Conservation (phyloP, 441 rosid species). For the Viola pubescens region DNA sequence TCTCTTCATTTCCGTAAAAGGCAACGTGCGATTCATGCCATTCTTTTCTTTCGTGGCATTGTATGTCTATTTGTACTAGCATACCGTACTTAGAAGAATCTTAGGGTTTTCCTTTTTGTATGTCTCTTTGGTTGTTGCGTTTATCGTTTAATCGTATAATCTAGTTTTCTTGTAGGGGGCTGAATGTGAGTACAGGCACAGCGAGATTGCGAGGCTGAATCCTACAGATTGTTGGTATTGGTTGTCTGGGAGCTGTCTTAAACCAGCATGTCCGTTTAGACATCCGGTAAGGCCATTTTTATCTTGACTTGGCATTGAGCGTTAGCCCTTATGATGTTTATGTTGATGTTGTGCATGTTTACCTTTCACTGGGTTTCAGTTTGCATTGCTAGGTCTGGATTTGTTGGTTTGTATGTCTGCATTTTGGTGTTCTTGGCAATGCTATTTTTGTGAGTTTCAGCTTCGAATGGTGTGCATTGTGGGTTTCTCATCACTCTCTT, state of each 20-base stretch:
- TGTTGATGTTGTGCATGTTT: too few species aligned
- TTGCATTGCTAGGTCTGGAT: too few species aligned
- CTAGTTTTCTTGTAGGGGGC: slow-evolving; percentile 23
- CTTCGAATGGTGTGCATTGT: too few species aligned
- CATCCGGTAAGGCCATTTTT: slow-evolving; percentile 42
- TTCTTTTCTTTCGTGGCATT: neutral
- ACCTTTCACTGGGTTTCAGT: too few species aligned
- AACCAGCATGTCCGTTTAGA: slow-evolving; percentile 44
- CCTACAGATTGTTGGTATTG: slow-evolving; percentile 61
- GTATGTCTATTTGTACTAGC: too few species aligned
- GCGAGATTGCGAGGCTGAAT: slow-evolving; percentile 47
- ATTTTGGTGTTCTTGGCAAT: too few species aligned
- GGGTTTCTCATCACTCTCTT: too few species aligned
- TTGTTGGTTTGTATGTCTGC: too few species aligned
- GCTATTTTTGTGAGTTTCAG: too few species aligned
- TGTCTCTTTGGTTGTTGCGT: neutral
- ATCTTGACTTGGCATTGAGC: neutral
- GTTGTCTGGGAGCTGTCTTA: slow-evolving; percentile 45
- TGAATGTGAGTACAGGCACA: slow-evolving; percentile 47
- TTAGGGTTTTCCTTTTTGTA: neutral
- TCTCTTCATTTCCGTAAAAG: neutral
- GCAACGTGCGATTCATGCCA: neutral
- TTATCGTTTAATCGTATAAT: neutral
- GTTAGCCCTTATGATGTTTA: too few species aligned
- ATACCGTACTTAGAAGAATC: neutral